These are phyloP conservation scores for Atractiella rhizophila DNA, from an alignment of 768 basidiomycete genomes.

Conservation along the genomic window DNA sequence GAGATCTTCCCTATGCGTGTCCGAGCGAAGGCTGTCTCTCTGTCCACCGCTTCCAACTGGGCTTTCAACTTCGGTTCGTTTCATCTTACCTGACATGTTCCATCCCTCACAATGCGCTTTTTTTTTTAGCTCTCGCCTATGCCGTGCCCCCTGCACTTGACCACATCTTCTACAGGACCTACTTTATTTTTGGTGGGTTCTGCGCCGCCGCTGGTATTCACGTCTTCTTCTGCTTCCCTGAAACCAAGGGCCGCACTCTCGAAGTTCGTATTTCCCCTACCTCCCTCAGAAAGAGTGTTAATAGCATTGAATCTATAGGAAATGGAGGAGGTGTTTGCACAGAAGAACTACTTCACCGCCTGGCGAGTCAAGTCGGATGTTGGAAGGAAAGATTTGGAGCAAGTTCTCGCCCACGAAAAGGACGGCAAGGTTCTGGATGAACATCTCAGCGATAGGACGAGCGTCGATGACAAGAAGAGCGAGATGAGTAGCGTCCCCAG, in stretches of 20 bases:
- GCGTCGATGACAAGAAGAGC: no score
- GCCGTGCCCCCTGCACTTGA: conserved; percentile 46
- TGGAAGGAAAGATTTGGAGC: conserved; percentile 9
- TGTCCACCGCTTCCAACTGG: conserved; percentile 19
- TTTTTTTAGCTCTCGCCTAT: conserved; percentile 47
- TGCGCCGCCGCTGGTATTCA: conserved; percentile 33
- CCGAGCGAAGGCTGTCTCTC: conserved; percentile 35
- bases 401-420: no score
- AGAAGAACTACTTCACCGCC: conserved; percentile 43
- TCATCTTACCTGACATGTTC: no score
- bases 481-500: no score
- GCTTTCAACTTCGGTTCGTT: conserved; percentile 25
- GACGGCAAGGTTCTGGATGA: no score
- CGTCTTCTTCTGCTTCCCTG: conserved; percentile 54
- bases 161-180: conserved; percentile 25
- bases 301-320: no score
- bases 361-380: conserved; percentile 27
- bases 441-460: no score
- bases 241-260: conserved; percentile 29
- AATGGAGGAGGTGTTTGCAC: conserved; percentile 48
- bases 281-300: no score
- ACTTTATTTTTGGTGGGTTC: conserved; percentile 6
- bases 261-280: no score
- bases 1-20: conserved; percentile 23
- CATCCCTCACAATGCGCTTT: no score